phyloP scores from a whole-genome alignment of 805 yeast species.

The Ogataea ramenticola region DNA sequence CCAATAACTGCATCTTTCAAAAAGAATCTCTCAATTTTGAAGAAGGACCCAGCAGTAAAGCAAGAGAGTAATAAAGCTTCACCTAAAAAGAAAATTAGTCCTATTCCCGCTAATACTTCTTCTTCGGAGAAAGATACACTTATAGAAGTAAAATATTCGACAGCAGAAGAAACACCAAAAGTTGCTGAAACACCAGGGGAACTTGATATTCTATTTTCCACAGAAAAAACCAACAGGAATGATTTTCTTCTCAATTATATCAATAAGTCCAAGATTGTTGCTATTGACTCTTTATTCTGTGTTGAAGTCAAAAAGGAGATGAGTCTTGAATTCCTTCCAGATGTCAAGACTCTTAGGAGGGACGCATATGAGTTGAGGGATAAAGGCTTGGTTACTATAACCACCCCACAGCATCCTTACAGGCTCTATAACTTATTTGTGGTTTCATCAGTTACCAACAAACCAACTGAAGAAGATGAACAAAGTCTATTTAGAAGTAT shows the following conservation, averaged over 20 bases:
- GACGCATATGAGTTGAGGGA: constrained; percentile 32
- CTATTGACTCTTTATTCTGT: not conserved
- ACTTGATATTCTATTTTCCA: not conserved
- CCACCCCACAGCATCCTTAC: not conserved
- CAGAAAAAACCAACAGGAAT: not conserved
- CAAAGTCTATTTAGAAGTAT: constrained; percentile 1
- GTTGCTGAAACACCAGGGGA: too few relatives aligned
- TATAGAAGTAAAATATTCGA: too few relatives aligned
- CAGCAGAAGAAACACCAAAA: not conserved
- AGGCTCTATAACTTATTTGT: not conserved
- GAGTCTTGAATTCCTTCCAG: constrained; percentile 16
- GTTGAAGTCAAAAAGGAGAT: not conserved
- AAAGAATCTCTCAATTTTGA: too few relatives aligned
- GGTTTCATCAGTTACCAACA: constrained; percentile 7
- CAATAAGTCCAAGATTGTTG: not conserved
- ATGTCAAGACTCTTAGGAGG: constrained; percentile 44
- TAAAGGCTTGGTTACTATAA: constrained; percentile 17
- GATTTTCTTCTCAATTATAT: not conserved
- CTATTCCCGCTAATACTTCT: too few relatives aligned
- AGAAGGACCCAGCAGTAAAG: not conserved
- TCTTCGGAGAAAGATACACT: too few relatives aligned
- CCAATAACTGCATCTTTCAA: not conserved
- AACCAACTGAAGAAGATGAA: constrained; percentile 9
- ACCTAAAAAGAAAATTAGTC: not conserved
- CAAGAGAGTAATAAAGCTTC: not conserved